A percentile compares a stretch with the other conserved stretches of the same genome.
Evolutionary conservation across 2,329 filamentous ascomycete genomes (phyloP).

Genomic region (Dothiorella sarmentorum): DNA sequence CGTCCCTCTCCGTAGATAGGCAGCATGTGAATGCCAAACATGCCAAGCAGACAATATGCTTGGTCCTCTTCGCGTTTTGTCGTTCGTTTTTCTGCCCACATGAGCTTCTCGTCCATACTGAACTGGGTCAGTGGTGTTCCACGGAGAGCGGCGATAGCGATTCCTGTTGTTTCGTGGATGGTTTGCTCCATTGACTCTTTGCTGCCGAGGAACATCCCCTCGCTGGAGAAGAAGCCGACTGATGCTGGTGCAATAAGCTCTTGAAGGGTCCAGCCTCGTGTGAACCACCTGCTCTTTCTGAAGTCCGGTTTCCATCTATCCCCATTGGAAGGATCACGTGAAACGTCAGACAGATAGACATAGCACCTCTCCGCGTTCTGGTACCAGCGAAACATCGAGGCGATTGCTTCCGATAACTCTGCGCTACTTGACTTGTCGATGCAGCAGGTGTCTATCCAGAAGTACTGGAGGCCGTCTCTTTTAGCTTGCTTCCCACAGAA

Average conservation of each 20-base stretch:
- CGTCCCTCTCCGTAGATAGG: not conserved
- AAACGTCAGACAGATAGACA: slow-evolving; percentile 21
- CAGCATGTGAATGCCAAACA: not conserved
- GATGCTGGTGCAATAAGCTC: slow-evolving; percentile 17
- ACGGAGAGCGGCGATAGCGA: not conserved
- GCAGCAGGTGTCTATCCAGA: slow-evolving; percentile 27
- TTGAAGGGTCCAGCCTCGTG: slow-evolving; percentile 19
- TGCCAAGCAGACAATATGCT: slow-evolving; percentile 14
- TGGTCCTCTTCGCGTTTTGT: slow-evolving; percentile 12
- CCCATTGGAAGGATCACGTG: not conserved
- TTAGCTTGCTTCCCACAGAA: not conserved
- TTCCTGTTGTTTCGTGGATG: not conserved
- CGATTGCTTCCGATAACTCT: slow-evolving; percentile 22
- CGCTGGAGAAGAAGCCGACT: slow-evolving; percentile 13
- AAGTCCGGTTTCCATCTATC: not conserved
- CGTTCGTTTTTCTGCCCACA: not conserved
- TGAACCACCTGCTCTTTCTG: slow-evolving; percentile 16
- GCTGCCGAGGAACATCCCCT: not conserved
- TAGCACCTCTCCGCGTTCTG: slow-evolving; percentile 18
- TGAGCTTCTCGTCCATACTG: not conserved
- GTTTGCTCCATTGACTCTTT: not conserved
- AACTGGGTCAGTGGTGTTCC: not conserved
- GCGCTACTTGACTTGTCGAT: slow-evolving; percentile 21
- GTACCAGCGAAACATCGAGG: slow-evolving; percentile 25
- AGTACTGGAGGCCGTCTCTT: not conserved